Conservation (phyloP, 2,329 filamentous ascomycete species). For the Harringtonia aguacate region DNA sequence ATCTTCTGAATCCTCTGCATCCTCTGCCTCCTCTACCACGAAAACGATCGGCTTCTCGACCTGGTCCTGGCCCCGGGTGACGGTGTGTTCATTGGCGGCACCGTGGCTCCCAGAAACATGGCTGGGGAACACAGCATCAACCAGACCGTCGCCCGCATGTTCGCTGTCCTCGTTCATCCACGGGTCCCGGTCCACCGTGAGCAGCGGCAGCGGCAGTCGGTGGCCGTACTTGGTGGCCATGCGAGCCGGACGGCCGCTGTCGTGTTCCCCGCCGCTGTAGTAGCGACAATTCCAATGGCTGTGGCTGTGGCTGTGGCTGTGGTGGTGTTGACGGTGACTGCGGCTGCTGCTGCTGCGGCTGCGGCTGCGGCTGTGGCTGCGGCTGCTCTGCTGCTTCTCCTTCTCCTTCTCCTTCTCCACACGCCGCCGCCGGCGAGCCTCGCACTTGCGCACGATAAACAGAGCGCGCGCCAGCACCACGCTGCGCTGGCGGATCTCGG, state of each 20-base stretch:
- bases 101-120: no score
- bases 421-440: conserved; percentile 3
- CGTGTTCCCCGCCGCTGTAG: not conserved
- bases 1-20: no score
- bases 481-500: conserved; percentile 3
- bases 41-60: no score
- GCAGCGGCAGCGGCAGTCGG: conserved; percentile 11
- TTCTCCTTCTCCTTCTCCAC: not conserved
- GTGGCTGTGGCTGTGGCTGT: not conserved
- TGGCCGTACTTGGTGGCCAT: conserved; percentile 10
- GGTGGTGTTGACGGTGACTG: not conserved
- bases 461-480: conserved; percentile 1
- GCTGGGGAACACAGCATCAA: no score
- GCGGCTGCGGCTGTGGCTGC: no score
- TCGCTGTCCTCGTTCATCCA: not conserved
- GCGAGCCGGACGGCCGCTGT: conserved; percentile 3
- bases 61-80: no score
- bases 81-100: no score
- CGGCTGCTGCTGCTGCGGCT: no score
- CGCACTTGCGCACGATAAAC: conserved; percentile 6
- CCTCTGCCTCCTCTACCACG: no score
- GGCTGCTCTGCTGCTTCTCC: not conserved
- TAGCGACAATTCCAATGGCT: not conserved
- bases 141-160: not conserved
- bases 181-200: conserved; percentile 1